Evolutionary conservation across 1,284 basidiomycete genomes (phyloP), one percentile per base, ranked within the genome.

Genomic region (Tilletiopsis washingtonensis): DNA sequence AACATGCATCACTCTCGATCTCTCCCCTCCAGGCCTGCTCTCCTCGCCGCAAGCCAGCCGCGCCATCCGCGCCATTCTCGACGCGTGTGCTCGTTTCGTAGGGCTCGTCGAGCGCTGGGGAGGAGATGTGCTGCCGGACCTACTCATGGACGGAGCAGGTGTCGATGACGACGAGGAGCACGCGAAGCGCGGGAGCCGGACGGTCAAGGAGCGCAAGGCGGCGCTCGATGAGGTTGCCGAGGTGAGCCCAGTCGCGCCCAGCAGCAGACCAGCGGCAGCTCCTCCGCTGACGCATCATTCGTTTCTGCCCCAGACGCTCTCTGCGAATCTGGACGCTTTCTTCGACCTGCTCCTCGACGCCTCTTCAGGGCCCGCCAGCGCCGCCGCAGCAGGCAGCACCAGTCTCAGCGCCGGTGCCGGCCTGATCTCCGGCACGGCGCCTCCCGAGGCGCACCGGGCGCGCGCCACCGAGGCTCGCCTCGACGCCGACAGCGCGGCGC

Each of bases 41-140:
- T 54, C 52, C 29, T 81, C 84, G 2, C 85, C 88, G 58, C 70
- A 80, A 0, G 75, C 79, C 1, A 75, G 87, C 14, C 81, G 83
- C 5, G 73, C 79, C 1, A 80, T 83, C 39, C 76, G 83, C 12
- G 78, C 81, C 38, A 82, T 91, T 47, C 77, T 91, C 45, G 85
- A 88, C 57, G 77, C 84, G 3, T 91, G 88, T 69, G 86, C 87
- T 67, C 79, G 82, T 6, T 88, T 93, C 27, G 56, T 51, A 64
- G 84, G 82, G 6, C 81, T 87, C 52, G 81, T 91, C 32, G 88
- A 91, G 73, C 76, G 88, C 42, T 93, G 89, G 89, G 86, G 86
- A n/a, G 89, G 88, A 0, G 88, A 91, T 66, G 81, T 91, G 3
- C 76, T 91, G 1, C 89, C 89, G 9, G 85, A 84, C 0, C 76